Evolutionary conservation across 2,329 filamentous ascomycete genomes (phyloP), one percentile per base, ranked within the genome.

Genomic region (Trichoderma sp.): DNA sequence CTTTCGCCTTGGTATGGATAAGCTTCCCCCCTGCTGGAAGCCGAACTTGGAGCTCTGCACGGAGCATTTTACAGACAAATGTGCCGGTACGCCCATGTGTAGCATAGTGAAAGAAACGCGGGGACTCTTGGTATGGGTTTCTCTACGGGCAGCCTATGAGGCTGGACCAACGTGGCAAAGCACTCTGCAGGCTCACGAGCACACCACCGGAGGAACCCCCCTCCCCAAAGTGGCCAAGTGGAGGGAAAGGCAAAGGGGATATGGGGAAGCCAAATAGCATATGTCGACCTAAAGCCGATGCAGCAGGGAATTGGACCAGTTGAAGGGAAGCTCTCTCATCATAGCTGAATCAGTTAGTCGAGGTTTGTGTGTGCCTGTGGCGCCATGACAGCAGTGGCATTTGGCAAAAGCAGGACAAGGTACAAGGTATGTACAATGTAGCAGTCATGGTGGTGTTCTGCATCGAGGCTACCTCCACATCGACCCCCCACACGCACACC

Each of bases 161-260:
- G 69, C 69, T 68, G 50, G 54, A 74, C 76, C 75, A 77, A 78
- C 76, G 76, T 79, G 77, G 76, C 77, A 77, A 54, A 72, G 65
- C 72, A 72, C 70, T 70, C 71, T 74, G 70, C 68, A 68, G 64
- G 66, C 67, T 69, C 63, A 58, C 35, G 39, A 68, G 67, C 61
- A 66, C 45, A 68, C 66, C 50, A 64, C 67, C 19, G n/a, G 32
- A 19, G 39, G 48, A 54, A 58, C 25, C 35, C 25, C 61, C 57
- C 67, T 60, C 45, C 61, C 29, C 39, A 59, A 53, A 64, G 27
- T 6, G 67, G 69, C 60, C 42, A 59, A 48, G 61, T 37, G 57
- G 50, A 54, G 54, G 50, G 54, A 56, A 59, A 54, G 39, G 58
- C n/a, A 39, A 57, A 34, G 34, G 25, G 29, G 34, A 45, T 64